phyloP scores from a whole-genome alignment of 495 filamentous ascomycete genomes.

The Ramalina intermedia region DNA sequence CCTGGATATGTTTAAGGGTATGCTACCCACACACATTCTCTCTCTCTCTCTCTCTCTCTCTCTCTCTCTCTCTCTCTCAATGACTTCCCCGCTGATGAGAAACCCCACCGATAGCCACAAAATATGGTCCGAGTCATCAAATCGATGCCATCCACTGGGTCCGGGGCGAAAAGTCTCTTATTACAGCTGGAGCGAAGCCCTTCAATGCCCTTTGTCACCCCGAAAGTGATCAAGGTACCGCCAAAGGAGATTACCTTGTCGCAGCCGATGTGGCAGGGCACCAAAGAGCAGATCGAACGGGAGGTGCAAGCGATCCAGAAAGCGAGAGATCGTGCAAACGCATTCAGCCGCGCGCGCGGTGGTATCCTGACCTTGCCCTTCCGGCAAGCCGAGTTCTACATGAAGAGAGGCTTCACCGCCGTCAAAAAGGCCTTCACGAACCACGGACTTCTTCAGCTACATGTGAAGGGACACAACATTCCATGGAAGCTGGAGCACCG shows the following conservation, averaged over 20 bases:
- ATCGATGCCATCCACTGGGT: constrained; percentile 6
- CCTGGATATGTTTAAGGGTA: constrained; percentile 9
- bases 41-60: background rate
- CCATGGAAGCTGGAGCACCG: constrained; percentile 13
- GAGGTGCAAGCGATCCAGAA: background rate
- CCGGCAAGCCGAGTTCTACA: constrained; percentile 19
- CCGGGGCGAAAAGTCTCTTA: background rate
- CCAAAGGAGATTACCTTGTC: constrained; percentile 27
- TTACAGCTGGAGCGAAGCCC: constrained; percentile 15
- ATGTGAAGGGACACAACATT: constrained; percentile 24
- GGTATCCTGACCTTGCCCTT: constrained; percentile 27
- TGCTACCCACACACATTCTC: background rate
- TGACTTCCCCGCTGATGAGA: background rate
- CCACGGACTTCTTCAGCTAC: constrained; percentile 32
- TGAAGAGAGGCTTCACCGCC: constrained; percentile 26
- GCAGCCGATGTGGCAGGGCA: constrained; percentile 19
- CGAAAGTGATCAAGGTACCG: constrained; percentile 24
- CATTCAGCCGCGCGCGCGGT: constrained; percentile 7
- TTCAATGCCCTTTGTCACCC: constrained; percentile 28
- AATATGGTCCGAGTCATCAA: constrained; percentile 13
- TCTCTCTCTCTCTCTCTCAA: background rate
- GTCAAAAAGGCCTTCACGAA: constrained; percentile 30
- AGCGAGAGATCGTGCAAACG: constrained; percentile 1
- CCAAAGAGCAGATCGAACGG: constrained; percentile 13
- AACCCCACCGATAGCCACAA: constrained; percentile 5